phyloP scores from a whole-genome alignment of 306 rosid species.

The Gillenia trifoliata region DNA sequence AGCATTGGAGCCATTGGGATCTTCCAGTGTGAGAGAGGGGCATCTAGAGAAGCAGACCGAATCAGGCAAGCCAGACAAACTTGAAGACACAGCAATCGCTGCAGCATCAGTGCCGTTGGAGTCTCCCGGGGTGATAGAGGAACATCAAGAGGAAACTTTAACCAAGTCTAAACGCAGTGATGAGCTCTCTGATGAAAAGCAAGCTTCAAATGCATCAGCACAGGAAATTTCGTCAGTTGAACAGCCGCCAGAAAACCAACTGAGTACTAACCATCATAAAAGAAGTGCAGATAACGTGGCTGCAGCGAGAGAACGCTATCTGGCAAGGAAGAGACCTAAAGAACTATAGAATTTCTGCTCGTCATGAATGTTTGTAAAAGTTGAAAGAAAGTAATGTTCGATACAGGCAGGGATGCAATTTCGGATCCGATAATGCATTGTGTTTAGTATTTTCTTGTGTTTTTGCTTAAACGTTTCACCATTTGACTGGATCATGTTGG shows the following conservation, averaged over 20 bases:
- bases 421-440: background rate
- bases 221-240: conserved; percentile 27
- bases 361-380: background rate
- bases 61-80: conserved; percentile 10
- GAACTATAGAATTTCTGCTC: conserved; percentile 24
- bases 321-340: conserved; percentile 68
- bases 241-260: conserved; percentile 34
- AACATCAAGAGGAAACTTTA: conserved; percentile 30
- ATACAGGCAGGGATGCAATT: background rate
- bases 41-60: conserved; percentile 29
- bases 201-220: conserved; percentile 1
- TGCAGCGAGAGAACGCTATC: conserved; percentile 77
- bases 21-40: conserved; percentile 23
- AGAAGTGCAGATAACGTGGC: conserved; percentile 62
- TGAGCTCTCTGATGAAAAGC: conserved; percentile 26
- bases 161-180: conserved; percentile 17
- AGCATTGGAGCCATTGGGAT: conserved; percentile 21
- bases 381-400: background rate
- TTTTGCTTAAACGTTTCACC: background rate
- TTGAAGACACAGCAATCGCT: conserved; percentile 14
- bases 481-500: background rate
- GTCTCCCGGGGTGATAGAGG: conserved; percentile 27
- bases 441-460: background rate
- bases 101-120: conserved; percentile 21
- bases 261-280: conserved; percentile 59